A percentile compares a stretch with the other conserved stretches of the same genome.
These are phyloP conservation scores for Schizosaccharomyces osmophilus DNA, from an alignment of 805 yeast genomes.

Conservation along the genomic window DNA sequence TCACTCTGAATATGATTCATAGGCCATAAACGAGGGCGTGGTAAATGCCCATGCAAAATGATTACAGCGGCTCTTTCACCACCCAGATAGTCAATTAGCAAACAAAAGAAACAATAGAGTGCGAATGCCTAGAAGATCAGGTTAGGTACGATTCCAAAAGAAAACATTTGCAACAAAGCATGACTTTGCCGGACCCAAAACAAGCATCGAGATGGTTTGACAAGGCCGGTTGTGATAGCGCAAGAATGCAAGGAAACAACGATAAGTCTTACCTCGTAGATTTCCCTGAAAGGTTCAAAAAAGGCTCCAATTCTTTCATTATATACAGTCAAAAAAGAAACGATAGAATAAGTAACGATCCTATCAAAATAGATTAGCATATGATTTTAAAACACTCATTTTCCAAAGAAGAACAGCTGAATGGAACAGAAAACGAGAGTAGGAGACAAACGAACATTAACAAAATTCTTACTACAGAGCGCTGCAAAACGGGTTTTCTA, in stretches of 20 bases:
- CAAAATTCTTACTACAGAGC: constrained; percentile 61
- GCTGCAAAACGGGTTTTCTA: constrained; percentile 69
- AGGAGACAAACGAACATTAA: constrained; percentile 18
- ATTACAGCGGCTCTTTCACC: constrained; percentile 76
- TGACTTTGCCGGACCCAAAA: neutral
- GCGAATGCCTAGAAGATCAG: constrained; percentile 39
- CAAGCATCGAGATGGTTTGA: no score
- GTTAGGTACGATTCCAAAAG: neutral
- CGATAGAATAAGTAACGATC: constrained; percentile 11
- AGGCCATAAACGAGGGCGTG: constrained; percentile 35
- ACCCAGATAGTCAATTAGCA: constrained; percentile 62
- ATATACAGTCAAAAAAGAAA: constrained; percentile 15
- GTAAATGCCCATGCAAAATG: constrained; percentile 42
- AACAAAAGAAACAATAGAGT: constrained; percentile 71
- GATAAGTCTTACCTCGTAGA: constrained; percentile 32
- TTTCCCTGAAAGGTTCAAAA: constrained; percentile 58
- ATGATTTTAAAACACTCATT: no score
- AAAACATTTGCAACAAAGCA: neutral
- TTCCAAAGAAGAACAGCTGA: no score
- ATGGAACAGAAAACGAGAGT: no score
- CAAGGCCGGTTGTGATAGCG: no score
- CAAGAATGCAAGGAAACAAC: no score
- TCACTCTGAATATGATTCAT: constrained; percentile 24
- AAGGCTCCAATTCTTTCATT: constrained; percentile 20
- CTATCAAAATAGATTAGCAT: neutral